phyloP scores from a whole-genome alignment of 345 rosid species.

The Aquilaria sinensis region DNA sequence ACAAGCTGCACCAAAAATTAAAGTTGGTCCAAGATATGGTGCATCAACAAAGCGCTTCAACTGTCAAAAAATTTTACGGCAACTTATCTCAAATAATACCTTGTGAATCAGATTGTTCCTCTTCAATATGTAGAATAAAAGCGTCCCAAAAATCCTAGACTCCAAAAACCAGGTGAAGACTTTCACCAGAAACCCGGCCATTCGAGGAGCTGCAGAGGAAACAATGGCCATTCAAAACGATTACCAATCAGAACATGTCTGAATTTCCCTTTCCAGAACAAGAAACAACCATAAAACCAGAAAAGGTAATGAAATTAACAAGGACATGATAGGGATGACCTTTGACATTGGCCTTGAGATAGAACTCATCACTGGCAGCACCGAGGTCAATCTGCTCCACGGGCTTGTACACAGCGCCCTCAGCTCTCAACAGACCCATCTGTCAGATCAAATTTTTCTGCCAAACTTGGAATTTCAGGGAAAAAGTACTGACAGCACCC shows the following conservation, averaged over 20 bases:
- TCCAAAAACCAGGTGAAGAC: constrained; percentile 60
- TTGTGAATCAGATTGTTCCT: constrained; percentile 47
- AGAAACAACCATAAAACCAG: background rate
- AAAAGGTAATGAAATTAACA: background rate
- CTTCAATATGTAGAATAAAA: constrained; percentile 44
- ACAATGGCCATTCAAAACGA: no score
- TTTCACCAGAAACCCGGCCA: constrained; percentile 64
- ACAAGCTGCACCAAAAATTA: constrained; percentile 33
- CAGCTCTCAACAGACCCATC: constrained; percentile 40
- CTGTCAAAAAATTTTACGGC: background rate
- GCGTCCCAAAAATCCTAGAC: constrained; percentile 32
- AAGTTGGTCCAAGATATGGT: background rate
- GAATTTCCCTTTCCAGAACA: no score
- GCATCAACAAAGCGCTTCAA: no score
- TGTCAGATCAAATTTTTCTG: background rate
- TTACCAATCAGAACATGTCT: no score
- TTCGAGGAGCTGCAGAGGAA: constrained; percentile 43
- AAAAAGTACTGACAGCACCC: no score
- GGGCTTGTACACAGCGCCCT: constrained; percentile 41
- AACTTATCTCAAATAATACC: constrained; percentile 24
- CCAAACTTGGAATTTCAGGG: no score
- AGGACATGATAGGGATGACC: constrained; percentile 20
- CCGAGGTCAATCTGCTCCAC: constrained; percentile 37
- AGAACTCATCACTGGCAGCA: constrained; percentile 33
- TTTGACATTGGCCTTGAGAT: constrained; percentile 55